Evolutionary conservation across 139 green algal species (phyloP), one percentile per base, ranked within the genome.

Genomic region (Micractinium sp.): DNA sequence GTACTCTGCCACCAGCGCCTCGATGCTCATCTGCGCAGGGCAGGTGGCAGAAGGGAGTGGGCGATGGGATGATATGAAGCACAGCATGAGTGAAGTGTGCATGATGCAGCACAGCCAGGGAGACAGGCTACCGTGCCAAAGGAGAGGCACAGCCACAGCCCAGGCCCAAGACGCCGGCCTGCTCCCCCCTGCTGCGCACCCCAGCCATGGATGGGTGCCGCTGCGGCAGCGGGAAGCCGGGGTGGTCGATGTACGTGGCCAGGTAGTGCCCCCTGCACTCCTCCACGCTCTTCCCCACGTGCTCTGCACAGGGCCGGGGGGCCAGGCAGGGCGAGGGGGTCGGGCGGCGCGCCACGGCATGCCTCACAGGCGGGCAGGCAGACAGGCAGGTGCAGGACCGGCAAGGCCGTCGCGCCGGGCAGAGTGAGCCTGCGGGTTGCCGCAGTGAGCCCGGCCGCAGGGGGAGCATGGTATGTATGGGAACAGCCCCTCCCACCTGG

Each of bases 201-300:
- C 53, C 75, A 3, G 85, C 87, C 92, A 97, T 95, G 78, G 95
- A 93, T 25, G 95, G 90, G 1, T 90, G 86, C 0, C 93, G 89
- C 85, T 66, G 90, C 19, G 96, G 96, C 85, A 96, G 74, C 15
- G 96, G 96, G 67, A 93, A 95, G n/a, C 75, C 87, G 20, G 92
- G 88, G 3, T 90, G 90, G 27, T 97, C 91, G 16, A 99, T 94
- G 90, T 99, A 99, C 2, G 93, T 93, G 18, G 91, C 63, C 80
- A 95, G 93, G 93, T 97, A 99, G 92, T 99, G 97, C 36, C 89
- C 73, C 86, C 94, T 86, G 93, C 95, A 98, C 85, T 95, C 91
- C 33, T 92, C 92, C 38, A 90, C 88, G 29, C 85, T 92, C 91
- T 99, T 98, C 74, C 97, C 97, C 39, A 99, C 95, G 87, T 98